phyloP scores from a whole-genome alignment of 345 rosid species.

The Fremontodendron californicum region DNA sequence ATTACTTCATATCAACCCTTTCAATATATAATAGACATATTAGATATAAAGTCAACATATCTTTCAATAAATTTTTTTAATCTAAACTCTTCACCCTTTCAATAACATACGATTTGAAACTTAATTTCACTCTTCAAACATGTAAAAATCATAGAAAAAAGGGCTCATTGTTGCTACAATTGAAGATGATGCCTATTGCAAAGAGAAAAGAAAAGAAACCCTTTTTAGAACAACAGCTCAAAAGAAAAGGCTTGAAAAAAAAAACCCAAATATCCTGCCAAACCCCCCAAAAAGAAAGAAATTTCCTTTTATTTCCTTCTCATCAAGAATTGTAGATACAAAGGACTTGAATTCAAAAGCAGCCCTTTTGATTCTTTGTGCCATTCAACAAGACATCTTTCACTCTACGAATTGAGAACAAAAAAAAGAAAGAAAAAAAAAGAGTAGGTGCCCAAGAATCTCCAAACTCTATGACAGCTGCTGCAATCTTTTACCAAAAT shows the following conservation, averaged over 20 bases:
- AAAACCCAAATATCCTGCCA: not conserved
- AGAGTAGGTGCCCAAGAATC: conserved; percentile 4
- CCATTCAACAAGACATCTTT: not conserved
- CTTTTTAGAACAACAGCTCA: not conserved
- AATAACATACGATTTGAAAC: not conserved
- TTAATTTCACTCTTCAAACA: not conserved
- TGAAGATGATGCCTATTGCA: no score
- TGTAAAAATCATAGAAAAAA: not conserved
- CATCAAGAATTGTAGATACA: not conserved
- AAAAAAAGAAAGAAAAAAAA: not conserved
- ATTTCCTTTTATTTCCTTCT: not conserved
- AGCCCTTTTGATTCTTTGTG: not conserved
- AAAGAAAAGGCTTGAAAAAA: not conserved
- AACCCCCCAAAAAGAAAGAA: not conserved
- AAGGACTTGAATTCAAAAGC: not conserved
- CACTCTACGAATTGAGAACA: not conserved
- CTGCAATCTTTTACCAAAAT: not conserved
- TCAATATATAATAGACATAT: no score
- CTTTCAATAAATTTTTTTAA: not conserved
- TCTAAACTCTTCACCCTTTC: not conserved
- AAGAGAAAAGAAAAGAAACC: not conserved
- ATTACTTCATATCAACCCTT: no score
- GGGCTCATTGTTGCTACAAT: no score
- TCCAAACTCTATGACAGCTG: conserved; percentile 3
- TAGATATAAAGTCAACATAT: not conserved